Conservation (phyloP, 1,284 basidiomycete genomes). For the Schizophyllum commune region DNA sequence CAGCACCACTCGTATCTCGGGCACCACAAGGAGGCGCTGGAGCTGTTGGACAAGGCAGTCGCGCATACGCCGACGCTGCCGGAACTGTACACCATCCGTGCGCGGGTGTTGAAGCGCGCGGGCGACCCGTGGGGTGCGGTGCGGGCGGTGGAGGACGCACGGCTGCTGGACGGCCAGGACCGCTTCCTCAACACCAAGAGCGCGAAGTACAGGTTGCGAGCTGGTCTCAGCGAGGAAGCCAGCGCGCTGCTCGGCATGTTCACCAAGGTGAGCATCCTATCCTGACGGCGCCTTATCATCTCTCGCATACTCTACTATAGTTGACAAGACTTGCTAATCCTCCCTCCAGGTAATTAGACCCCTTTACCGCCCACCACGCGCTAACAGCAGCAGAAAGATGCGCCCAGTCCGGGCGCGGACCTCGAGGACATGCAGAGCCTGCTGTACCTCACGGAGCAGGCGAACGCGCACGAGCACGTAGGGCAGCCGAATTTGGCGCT, state of each 20-base stretch:
- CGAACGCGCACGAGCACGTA: constrained; percentile 56
- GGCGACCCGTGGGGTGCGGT: constrained; percentile 80
- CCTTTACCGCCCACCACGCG: not conserved
- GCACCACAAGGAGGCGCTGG: constrained; percentile 52
- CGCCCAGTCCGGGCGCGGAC: constrained; percentile 69
- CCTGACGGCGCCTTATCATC: too few species aligned
- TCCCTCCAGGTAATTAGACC: too few species aligned
- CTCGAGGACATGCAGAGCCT: constrained; percentile 95
- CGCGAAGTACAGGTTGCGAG: constrained; percentile 86
- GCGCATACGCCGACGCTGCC: constrained; percentile 91
- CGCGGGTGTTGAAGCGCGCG: constrained; percentile 79
- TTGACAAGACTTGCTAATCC: too few species aligned
- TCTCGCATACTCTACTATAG: too few species aligned
- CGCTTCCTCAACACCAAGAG: constrained; percentile 93
- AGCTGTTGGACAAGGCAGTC: constrained; percentile 61
- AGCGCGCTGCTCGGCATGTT: constrained; percentile 73
- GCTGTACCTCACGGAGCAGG: constrained; percentile 84
- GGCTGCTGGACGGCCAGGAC: constrained; percentile 89
- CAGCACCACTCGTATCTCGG: constrained; percentile 79
- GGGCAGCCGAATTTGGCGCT: constrained; percentile 77
- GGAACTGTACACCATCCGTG: constrained; percentile 83
- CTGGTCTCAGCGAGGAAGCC: constrained; percentile 73
- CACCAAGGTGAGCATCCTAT: constrained; percentile 65
- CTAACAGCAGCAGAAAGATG: constrained; percentile 61
- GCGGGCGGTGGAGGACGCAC: constrained; percentile 59